Evolutionary conservation across 306 rosid species (phyloP).

Genomic region (Nissolia schottii): DNA sequence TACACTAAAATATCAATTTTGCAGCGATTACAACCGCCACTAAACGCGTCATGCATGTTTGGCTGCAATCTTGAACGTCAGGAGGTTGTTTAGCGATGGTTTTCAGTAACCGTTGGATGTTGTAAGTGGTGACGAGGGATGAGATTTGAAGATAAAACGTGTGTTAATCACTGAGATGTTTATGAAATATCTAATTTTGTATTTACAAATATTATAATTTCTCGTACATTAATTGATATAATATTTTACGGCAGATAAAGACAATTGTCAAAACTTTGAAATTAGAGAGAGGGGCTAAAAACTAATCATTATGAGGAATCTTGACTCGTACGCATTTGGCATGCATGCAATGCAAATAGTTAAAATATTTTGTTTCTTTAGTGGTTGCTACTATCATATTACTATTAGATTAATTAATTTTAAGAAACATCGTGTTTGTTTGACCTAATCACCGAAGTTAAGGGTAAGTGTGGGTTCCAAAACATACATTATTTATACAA

Average conservation of each 20-base stretch:
- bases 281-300: background rate
- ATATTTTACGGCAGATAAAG: background rate
- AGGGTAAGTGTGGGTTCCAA: background rate
- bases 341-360: constrained; percentile 13
- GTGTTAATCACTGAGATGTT: too few relatives aligned
- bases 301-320: background rate
- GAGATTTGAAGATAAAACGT: too few relatives aligned
- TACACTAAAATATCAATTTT: too few relatives aligned
- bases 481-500: constrained; percentile 10
- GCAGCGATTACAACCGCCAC: too few relatives aligned
- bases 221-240: background rate
- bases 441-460: background rate
- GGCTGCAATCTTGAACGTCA: too few relatives aligned
- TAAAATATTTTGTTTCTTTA: background rate
- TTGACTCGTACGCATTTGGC: background rate
- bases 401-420: background rate
- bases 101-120: too few relatives aligned
- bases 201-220: too few relatives aligned
- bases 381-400: background rate
- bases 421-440: background rate
- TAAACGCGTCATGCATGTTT: too few relatives aligned
- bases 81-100: too few relatives aligned
- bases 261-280: background rate
- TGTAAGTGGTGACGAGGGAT: too few relatives aligned
- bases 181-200: too few relatives aligned